Conservation (phyloP, 2,329 filamentous ascomycete species). For the Diaporthe destruens region DNA sequence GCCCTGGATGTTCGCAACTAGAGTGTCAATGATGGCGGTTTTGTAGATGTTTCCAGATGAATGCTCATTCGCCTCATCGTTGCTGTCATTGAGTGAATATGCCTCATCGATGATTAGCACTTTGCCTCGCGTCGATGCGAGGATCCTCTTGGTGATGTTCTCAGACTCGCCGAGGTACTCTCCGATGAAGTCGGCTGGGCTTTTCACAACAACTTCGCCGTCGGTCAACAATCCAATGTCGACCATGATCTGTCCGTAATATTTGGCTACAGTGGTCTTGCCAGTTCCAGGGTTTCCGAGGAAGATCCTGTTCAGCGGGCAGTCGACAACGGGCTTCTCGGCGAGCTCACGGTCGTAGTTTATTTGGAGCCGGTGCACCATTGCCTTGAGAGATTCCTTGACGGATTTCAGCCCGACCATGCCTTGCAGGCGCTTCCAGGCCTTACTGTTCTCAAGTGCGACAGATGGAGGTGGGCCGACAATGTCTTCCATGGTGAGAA, state of each 20-base stretch:
- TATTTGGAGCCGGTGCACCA: constrained; percentile 70
- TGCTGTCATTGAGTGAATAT: constrained; percentile 70
- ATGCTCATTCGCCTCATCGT: constrained; percentile 48
- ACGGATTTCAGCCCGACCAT: constrained; percentile 72
- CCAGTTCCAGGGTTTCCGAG: constrained; percentile 80
- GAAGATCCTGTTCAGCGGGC: constrained; percentile 77
- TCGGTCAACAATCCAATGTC: constrained; percentile 76
- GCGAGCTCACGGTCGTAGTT: constrained; percentile 76
- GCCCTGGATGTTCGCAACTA: constrained; percentile 79
- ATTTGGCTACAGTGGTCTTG: constrained; percentile 80
- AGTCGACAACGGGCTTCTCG: constrained; percentile 70
- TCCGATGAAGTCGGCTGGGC: constrained; percentile 80
- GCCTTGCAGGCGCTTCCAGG: constrained; percentile 69
- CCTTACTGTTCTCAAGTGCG: constrained; percentile 62
- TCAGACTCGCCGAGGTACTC: constrained; percentile 75
- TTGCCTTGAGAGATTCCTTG: constrained; percentile 68
- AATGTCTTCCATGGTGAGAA: constrained; percentile 75
- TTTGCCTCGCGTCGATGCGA: constrained; percentile 75
- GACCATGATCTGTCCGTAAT: constrained; percentile 77
- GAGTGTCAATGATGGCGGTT: constrained; percentile 77
- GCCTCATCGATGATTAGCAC: constrained; percentile 86
- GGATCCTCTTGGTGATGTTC: constrained; percentile 77
- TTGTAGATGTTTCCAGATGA: constrained; percentile 58
- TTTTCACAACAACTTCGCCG: constrained; percentile 77
- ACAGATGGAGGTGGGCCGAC: constrained; percentile 75